Evolutionary conservation across 169 alveolate genomes (phyloP).

Genomic region (Babesia divergens): DNA sequence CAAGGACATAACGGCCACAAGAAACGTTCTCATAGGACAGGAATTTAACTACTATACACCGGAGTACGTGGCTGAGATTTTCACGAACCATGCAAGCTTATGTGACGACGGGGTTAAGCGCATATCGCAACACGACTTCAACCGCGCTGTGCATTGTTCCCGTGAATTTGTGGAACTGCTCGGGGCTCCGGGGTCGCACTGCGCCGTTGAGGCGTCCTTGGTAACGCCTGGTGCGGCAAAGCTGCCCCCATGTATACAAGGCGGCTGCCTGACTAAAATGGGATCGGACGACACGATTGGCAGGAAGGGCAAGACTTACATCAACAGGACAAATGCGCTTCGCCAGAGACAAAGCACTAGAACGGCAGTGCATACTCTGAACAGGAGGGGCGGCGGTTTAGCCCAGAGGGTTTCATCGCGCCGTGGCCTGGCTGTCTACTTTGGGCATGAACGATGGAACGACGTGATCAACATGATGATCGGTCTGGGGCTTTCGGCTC

Average conservation of each 20-base stretch:
- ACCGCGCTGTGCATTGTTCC: constrained; percentile 37
- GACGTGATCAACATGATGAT: constrained; percentile 88
- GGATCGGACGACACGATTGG: not conserved
- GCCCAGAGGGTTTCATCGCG: constrained; percentile 1
- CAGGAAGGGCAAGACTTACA: constrained; percentile 31
- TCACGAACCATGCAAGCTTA: constrained; percentile 15
- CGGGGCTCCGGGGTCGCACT: constrained; percentile 25
- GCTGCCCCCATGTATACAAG: not conserved
- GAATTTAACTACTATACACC: not conserved
- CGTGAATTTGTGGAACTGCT: constrained; percentile 50
- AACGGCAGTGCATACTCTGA: not conserved
- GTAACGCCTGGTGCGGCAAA: not conserved
- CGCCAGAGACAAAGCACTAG: not conserved
- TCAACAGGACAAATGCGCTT: constrained; percentile 14
- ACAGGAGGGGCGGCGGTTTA: not conserved
- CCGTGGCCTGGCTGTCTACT: constrained; percentile 76
- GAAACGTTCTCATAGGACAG: constrained; percentile 14
- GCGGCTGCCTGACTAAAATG: not conserved
- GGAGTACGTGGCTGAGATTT: constrained; percentile 22
- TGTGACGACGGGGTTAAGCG: constrained; percentile 37
- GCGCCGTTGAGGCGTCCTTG: constrained; percentile 50
- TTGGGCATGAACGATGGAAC: constrained; percentile 90
- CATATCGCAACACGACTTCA: constrained; percentile 45
- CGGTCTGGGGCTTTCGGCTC: constrained; percentile 82
- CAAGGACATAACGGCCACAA: constrained; percentile 30